Evolutionary conservation across 805 yeast species (phyloP).

Genomic region (Deakozyma indianensis): DNA sequence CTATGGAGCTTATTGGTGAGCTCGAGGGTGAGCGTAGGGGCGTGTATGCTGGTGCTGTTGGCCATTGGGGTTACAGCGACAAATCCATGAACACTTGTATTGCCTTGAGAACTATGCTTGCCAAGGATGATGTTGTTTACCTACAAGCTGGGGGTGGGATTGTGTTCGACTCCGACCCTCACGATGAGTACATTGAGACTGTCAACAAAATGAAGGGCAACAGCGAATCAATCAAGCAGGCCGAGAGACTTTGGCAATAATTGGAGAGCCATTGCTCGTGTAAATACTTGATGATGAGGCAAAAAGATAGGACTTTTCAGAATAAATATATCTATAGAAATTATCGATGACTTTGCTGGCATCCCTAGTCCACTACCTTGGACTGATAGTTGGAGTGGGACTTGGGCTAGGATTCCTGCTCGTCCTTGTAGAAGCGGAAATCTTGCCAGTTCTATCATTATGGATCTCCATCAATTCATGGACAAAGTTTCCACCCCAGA

Average conservation of each 20-base stretch:
- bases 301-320: not conserved
- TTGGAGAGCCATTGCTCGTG: too few species aligned
- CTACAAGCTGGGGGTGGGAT: slow-evolving; percentile 99
- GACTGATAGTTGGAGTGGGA: too few species aligned
- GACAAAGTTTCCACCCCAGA: slow-evolving; percentile 95
- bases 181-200: slow-evolving; percentile 90
- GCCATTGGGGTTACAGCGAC: slow-evolving; percentile 96
- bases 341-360: not conserved
- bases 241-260: slow-evolving; percentile 51
- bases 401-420: not conserved
- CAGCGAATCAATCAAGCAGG: slow-evolving; percentile 78
- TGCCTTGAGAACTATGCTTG: slow-evolving; percentile 94
- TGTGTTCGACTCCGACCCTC: slow-evolving; percentile 87
- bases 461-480: slow-evolving; percentile 40
- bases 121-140: slow-evolving; percentile 78
- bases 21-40: slow-evolving; percentile 88
- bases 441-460: slow-evolving; percentile 10
- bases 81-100: slow-evolving; percentile 94
- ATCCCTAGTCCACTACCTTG: too few species aligned
- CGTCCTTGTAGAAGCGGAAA: not conserved
- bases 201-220: slow-evolving; percentile 96
- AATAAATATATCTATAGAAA: not conserved
- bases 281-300: slow-evolving; percentile 3
- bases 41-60: slow-evolving; percentile 97
- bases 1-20: slow-evolving; percentile 89